Conservation (phyloP, 106 monocot species). For the Cymbidium sinense region DNA sequence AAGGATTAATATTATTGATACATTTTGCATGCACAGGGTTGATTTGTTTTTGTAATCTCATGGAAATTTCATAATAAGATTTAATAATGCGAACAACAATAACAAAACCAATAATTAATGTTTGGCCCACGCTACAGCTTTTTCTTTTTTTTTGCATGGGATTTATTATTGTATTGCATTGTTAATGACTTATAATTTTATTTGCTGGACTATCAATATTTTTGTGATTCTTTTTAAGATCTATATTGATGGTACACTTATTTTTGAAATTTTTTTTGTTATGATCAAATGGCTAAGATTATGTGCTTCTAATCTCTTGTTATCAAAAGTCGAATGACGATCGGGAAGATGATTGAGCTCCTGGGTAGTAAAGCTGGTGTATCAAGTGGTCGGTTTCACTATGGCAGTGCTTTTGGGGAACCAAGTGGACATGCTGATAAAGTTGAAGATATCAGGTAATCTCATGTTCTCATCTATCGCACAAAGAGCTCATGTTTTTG, state of each 20-base stretch:
- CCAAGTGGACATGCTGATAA: conserved; percentile 95
- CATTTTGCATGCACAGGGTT: no score
- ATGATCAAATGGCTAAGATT: background rate
- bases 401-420: conserved; percentile 98
- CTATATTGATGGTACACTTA: background rate
- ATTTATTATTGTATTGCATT: background rate
- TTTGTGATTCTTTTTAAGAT: background rate
- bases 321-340: conserved; percentile 81
- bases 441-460: conserved; percentile 90
- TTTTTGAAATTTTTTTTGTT: background rate
- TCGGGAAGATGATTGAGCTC: conserved; percentile 99
- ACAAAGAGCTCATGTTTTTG: background rate
- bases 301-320: background rate
- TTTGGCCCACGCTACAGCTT: background rate
- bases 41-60: background rate
- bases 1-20: no score
- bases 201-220: background rate
- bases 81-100: background rate
- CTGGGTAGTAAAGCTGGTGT: conserved; percentile 97
- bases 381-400: conserved; percentile 84
- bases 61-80: background rate
- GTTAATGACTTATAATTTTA: background rate
- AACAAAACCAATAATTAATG: background rate
- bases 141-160: background rate
- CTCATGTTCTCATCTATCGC: conserved; percentile 12